These are phyloP conservation scores for Mucor lusitanicus DNA, from an alignment of 371 early-diverging fungal genomes.

Conservation along the genomic window DNA sequence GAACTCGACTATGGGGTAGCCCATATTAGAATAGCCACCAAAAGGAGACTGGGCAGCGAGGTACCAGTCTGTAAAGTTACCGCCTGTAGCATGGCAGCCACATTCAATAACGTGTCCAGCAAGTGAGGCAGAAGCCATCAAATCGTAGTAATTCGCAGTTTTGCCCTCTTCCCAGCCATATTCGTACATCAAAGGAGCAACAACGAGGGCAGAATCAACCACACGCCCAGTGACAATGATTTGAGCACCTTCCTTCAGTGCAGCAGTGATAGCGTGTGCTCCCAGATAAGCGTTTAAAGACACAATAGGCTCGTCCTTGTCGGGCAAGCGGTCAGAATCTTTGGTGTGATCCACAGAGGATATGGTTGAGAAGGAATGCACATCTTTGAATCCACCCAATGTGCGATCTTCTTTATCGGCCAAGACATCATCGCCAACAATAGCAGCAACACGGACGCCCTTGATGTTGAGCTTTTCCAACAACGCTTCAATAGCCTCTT, in stretches of 20 bases:
- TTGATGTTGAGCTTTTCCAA: slow-evolving; percentile 51
- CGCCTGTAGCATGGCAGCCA: slow-evolving; percentile 77
- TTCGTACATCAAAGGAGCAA: slow-evolving; percentile 27
- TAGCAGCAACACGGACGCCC: slow-evolving; percentile 63
- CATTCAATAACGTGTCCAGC: slow-evolving; percentile 82
- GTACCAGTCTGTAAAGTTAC: slow-evolving; percentile 80
- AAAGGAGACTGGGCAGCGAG: slow-evolving; percentile 57
- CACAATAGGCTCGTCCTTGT: slow-evolving; percentile 49
- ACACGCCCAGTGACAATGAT: slow-evolving; percentile 78
- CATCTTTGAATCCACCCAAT: slow-evolving; percentile 33
- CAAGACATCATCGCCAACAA: slow-evolving; percentile 69
- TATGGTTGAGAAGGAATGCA: slow-evolving; percentile 55
- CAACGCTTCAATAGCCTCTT: slow-evolving; percentile 65
- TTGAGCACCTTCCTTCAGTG: slow-evolving; percentile 63
- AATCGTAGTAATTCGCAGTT: slow-evolving; percentile 54
- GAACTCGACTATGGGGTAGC: slow-evolving; percentile 75
- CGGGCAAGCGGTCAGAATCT: slow-evolving; percentile 58
- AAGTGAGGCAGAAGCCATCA: slow-evolving; percentile 69
- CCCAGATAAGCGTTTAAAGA: slow-evolving; percentile 72
- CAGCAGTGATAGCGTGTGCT: slow-evolving; percentile 59
- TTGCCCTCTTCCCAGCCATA: slow-evolving; percentile 22
- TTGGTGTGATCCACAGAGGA: slow-evolving; percentile 40
- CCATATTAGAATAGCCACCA: slow-evolving; percentile 74
- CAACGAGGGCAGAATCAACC: slow-evolving; percentile 68
- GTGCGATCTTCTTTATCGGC: slow-evolving; percentile 27